A percentile compares a stretch with the other conserved stretches of the same genome.
Conservation (phyloP, 2,329 filamentous ascomycete genomes). For the Botrytis pseudocinerea region DNA sequence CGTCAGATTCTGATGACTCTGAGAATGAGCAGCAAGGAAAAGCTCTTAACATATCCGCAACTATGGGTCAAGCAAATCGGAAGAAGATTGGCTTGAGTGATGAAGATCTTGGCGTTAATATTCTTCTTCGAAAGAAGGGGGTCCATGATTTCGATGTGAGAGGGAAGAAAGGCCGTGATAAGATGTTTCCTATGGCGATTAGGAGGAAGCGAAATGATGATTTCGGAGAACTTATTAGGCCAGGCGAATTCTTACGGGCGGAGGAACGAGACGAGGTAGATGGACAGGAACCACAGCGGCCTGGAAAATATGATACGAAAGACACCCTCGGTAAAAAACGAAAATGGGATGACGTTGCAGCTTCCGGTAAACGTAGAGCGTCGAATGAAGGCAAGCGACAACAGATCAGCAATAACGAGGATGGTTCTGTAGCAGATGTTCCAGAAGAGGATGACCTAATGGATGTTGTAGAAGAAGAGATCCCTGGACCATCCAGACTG, state of each 20-base stretch:
- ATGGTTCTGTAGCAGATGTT: constrained; percentile 45
- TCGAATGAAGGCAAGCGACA: constrained; percentile 59
- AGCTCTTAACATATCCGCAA: constrained; percentile 83
- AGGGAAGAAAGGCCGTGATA: constrained; percentile 87
- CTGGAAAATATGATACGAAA: constrained; percentile 52
- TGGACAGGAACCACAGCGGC: constrained; percentile 59
- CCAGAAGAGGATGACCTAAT: constrained; percentile 59
- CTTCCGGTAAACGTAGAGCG: constrained; percentile 43
- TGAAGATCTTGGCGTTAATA: constrained; percentile 87
- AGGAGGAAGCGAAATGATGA: constrained; percentile 81
- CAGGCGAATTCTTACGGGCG: constrained; percentile 89
- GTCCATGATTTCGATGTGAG: constrained; percentile 93
- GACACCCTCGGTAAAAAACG: constrained; percentile 84
- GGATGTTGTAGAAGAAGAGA: constrained; percentile 55
- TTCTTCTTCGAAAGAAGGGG: constrained; percentile 82
- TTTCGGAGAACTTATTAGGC: constrained; percentile 89
- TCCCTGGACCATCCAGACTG: constrained; percentile 72
- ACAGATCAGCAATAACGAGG: constrained; percentile 44
- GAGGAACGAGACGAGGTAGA: constrained; percentile 84
- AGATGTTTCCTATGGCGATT: constrained; percentile 85
- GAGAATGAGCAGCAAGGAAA: constrained; percentile 90
- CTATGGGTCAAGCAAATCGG: constrained; percentile 77
- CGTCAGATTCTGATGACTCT: constrained; percentile 82
- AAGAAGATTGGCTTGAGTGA: constrained; percentile 86
- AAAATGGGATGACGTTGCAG: constrained; percentile 78